A percentile compares a stretch with the other conserved stretches of the same genome.
Evolutionary conservation across 805 yeast species (phyloP).

Genomic region (Starmerella vaccinii): DNA sequence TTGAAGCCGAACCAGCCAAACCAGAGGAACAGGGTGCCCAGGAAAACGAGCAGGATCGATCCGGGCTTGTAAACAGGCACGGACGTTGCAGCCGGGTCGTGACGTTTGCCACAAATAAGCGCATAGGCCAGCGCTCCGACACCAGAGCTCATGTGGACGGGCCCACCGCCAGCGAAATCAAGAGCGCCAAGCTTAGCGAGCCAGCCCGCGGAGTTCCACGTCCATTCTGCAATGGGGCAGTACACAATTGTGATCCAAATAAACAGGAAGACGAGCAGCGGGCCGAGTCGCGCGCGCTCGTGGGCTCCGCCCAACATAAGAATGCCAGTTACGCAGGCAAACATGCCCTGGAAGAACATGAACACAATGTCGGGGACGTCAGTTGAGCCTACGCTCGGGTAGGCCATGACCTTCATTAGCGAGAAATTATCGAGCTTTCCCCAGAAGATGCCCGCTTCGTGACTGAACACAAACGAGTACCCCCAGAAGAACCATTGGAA

Average conservation of each 20-base stretch:
- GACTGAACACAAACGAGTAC: conserved; percentile 76
- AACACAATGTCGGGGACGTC: conserved; percentile 80
- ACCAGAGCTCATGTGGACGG: conserved; percentile 92
- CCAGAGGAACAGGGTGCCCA: conserved; percentile 93
- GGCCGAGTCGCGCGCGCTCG: conserved; percentile 91
- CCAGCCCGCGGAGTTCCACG: conserved; percentile 96
- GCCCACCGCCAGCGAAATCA: conserved; percentile 98
- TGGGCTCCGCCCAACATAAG: conserved; percentile 96
- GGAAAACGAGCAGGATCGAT: conserved; percentile 76
- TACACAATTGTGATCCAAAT: conserved; percentile 92
- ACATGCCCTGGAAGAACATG: conserved; percentile 92
- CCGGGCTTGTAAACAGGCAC: conserved; percentile 91
- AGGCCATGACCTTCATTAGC: conserved; percentile 71
- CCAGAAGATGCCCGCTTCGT: conserved; percentile 55
- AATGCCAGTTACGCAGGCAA: conserved; percentile 85
- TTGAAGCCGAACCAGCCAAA: conserved; percentile 99
- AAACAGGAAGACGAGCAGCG: conserved; percentile 91
- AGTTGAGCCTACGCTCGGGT: conserved; percentile 51
- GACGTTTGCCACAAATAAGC: conserved; percentile 81
- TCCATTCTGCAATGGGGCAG: conserved; percentile 94
- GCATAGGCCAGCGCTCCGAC: conserved; percentile 93
- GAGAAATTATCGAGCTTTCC: conserved; percentile 78
- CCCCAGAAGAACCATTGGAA: conserved; percentile 99
- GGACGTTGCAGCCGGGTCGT: conserved; percentile 51
- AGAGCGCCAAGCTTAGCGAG: conserved; percentile 67